Percentiles rank a stretch among this genome's conserved stretches.
Evolutionary conservation across 805 yeast species (phyloP).

Genomic region (Saturnispora sanitii): DNA sequence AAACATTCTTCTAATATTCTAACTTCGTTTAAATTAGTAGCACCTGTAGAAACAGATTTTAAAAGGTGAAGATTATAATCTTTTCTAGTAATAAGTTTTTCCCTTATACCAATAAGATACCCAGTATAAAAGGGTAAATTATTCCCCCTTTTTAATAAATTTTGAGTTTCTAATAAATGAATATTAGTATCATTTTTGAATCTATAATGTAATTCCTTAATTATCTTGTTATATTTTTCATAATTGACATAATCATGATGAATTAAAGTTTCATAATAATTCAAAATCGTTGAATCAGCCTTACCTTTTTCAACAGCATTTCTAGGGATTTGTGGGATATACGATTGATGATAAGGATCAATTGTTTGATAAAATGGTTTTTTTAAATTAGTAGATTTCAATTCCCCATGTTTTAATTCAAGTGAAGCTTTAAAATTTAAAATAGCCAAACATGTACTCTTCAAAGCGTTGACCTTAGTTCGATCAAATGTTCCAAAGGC

Average conservation of each 20-base stretch:
- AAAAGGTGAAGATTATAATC: too few species aligned
- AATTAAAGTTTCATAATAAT: slow-evolving; percentile 2
- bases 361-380: neutral
- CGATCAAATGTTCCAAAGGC: neutral
- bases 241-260: slow-evolving; percentile 8
- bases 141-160: slow-evolving; percentile 2
- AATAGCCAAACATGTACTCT: too few species aligned
- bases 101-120: neutral
- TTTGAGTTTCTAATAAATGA: neutral
- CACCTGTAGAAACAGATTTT: too few species aligned
- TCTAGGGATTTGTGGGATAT: neutral
- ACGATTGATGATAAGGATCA: neutral
- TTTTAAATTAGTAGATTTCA: neutral
- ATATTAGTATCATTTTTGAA: neutral
- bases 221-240: neutral
- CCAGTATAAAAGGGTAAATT: slow-evolving; percentile 1
- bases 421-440: too few species aligned
- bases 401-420: neutral
- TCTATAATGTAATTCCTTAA: slow-evolving; percentile 3
- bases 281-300: neutral
- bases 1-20: too few species aligned
- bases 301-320: neutral
- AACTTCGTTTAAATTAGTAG: too few species aligned
- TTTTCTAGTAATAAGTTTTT: too few species aligned
- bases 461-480: too few species aligned